These are phyloP conservation scores for Rhododendron mucronatum DNA, from an alignment of 148 eudicot genomes.

Conservation along the genomic window DNA sequence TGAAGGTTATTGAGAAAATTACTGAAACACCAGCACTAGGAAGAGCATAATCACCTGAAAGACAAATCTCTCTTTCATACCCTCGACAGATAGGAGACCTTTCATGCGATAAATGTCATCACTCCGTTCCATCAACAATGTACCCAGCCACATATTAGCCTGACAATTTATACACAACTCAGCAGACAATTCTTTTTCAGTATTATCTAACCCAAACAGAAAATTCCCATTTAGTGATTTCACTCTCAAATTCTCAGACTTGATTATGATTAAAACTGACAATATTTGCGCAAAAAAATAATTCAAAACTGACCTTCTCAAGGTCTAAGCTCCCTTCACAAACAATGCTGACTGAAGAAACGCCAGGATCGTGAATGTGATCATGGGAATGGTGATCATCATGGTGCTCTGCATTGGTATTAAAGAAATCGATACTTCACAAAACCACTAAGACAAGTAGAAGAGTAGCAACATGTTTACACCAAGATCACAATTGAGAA, in stretches of 20 bases:
- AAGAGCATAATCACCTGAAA: slow-evolving; percentile 61
- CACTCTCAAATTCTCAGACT: background rate
- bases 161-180: slow-evolving; percentile 27
- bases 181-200: background rate
- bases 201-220: background rate
- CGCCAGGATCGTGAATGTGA: slow-evolving; percentile 98
- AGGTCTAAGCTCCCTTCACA: slow-evolving; percentile 98
- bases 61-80: slow-evolving; percentile 95
- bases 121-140: slow-evolving; percentile 66
- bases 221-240: background rate
- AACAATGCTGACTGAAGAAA: slow-evolving; percentile 93
- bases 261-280: slow-evolving; percentile 6
- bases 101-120: slow-evolving; percentile 99
- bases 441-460: background rate
- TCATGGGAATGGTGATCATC: slow-evolving; percentile 81
- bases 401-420: slow-evolving; percentile 60
- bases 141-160: slow-evolving; percentile 97
- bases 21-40: background rate
- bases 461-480: background rate
- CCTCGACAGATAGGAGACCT: slow-evolving; percentile 80
- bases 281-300: background rate
- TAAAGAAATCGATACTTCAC: background rate
- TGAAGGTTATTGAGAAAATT: background rate
- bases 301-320: slow-evolving; percentile 61
- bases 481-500: background rate